phyloP scores from a whole-genome alignment of 805 yeast genomes.

The Metschnikowia cerradonensis region DNA sequence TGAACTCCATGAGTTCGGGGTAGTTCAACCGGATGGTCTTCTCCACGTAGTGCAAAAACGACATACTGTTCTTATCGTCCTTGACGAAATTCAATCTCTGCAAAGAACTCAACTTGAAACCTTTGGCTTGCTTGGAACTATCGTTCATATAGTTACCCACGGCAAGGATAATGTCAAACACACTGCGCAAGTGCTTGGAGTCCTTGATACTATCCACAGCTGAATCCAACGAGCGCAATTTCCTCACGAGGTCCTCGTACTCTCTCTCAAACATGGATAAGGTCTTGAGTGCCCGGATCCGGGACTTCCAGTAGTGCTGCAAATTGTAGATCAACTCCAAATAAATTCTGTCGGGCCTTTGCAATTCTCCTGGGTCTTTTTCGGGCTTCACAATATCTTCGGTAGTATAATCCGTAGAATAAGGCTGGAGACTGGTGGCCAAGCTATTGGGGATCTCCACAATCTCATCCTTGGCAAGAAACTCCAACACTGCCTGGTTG shows the following conservation, averaged over 20 bases:
- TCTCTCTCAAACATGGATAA: slow-evolving; percentile 73
- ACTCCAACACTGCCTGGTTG: slow-evolving; percentile 75
- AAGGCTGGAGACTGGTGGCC: slow-evolving; percentile 74
- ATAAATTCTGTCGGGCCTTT: slow-evolving; percentile 82
- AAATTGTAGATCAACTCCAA: slow-evolving; percentile 79
- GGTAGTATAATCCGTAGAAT: slow-evolving; percentile 61
- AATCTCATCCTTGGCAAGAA: slow-evolving; percentile 70
- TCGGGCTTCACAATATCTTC: slow-evolving; percentile 39
- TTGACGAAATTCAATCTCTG: slow-evolving; percentile 69
- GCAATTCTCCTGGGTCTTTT: slow-evolving; percentile 71
- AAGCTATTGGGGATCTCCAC: slow-evolving; percentile 69
- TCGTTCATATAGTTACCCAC: slow-evolving; percentile 83
- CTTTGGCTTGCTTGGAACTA: slow-evolving; percentile 59
- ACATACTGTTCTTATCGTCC: slow-evolving; percentile 63
- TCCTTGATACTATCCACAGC: slow-evolving; percentile 51
- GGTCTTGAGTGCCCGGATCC: slow-evolving; percentile 78
- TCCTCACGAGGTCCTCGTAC: slow-evolving; percentile 63
- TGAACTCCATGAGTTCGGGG: slow-evolving; percentile 58
- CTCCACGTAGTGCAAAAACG: slow-evolving; percentile 73
- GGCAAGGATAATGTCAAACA: slow-evolving; percentile 62
- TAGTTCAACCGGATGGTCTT: slow-evolving; percentile 60
- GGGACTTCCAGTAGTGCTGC: slow-evolving; percentile 85
- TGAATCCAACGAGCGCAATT: slow-evolving; percentile 59
- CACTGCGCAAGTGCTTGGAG: slow-evolving; percentile 52
- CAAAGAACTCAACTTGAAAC: slow-evolving; percentile 66